Conservation (phyloP, 495 filamentous ascomycete genomes). For the Xylaria grammica region DNA sequence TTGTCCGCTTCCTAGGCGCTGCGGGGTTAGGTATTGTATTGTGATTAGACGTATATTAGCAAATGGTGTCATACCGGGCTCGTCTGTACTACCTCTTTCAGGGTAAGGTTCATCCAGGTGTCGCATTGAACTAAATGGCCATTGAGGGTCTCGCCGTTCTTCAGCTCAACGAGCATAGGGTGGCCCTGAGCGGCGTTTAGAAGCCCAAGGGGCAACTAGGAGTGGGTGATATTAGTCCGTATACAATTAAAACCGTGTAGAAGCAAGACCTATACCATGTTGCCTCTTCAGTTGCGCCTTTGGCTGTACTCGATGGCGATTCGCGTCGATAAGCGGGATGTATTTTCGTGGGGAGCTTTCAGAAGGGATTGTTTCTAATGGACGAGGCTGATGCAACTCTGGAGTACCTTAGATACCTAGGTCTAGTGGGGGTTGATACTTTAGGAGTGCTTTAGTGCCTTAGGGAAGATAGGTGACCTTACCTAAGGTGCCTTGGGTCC, state of each 20-base stretch:
- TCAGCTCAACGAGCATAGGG: slow-evolving; percentile 98
- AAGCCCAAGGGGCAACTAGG: slow-evolving; percentile 86
- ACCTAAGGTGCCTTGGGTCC: too few species aligned
- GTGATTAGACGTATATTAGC: background rate
- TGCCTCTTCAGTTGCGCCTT: slow-evolving; percentile 14
- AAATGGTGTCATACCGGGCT: slow-evolving; percentile 61
- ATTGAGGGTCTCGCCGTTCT: slow-evolving; percentile 97
- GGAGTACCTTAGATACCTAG: too few species aligned
- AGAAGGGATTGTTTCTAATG: background rate
- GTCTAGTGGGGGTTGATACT: too few species aligned
- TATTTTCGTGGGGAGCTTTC: background rate
- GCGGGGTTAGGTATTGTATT: slow-evolving; percentile 5
- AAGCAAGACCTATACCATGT: slow-evolving; percentile 20
- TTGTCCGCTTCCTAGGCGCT: slow-evolving; percentile 77
- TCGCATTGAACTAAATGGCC: slow-evolving; percentile 95
- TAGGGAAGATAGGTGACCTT: too few species aligned
- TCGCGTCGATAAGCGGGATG: slow-evolving; percentile 14
- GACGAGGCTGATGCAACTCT: slow-evolving; percentile 10
- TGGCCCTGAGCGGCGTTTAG: slow-evolving; percentile 95
- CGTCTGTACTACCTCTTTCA: slow-evolving; percentile 98
- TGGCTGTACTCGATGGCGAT: slow-evolving; percentile 6
- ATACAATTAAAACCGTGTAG: background rate
- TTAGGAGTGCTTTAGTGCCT: too few species aligned
- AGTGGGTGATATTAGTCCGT: slow-evolving; percentile 25
- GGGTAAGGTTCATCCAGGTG: slow-evolving; percentile 98